Conservation (phyloP, 768 basidiomycete genomes). For the Phylloporus sp. region DNA sequence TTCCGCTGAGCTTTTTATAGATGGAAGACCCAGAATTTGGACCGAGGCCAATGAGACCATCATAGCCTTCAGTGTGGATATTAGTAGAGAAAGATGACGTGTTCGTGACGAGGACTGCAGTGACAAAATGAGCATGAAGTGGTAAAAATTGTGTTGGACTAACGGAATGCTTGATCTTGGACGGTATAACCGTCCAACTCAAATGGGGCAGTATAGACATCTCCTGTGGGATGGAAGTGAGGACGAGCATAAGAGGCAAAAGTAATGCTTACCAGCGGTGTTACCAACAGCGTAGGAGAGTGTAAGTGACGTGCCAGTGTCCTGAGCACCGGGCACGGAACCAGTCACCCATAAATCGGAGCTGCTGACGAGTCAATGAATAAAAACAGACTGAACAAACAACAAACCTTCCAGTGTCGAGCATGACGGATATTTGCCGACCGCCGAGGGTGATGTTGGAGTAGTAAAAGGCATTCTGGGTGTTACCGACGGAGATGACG, state of each 20-base stretch:
- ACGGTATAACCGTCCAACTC: slow-evolving; percentile 56
- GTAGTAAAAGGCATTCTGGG: slow-evolving; percentile 70
- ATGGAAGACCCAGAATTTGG: slow-evolving; percentile 69
- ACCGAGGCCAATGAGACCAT: slow-evolving; percentile 76
- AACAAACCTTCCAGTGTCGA: slow-evolving; percentile 73
- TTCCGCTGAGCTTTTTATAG: slow-evolving; percentile 47
- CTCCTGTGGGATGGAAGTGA: slow-evolving; percentile 36
- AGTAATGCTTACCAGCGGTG: slow-evolving; percentile 46
- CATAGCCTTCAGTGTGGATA: slow-evolving; percentile 57
- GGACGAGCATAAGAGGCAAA: background rate
- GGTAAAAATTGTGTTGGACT: slow-evolving; percentile 21
- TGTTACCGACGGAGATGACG: slow-evolving; percentile 53
- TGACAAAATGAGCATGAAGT: background rate
- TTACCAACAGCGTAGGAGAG: slow-evolving; percentile 68
- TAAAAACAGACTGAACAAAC: background rate
- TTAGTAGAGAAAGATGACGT: slow-evolving; percentile 61
- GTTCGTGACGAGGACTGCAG: slow-evolving; percentile 58
- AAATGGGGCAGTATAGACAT: slow-evolving; percentile 50
- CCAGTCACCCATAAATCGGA: slow-evolving; percentile 74
- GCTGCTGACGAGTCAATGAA: slow-evolving; percentile 33
- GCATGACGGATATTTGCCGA: slow-evolving; percentile 50
- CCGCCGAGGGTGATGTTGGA: slow-evolving; percentile 69
- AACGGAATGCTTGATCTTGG: slow-evolving; percentile 64
- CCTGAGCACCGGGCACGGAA: slow-evolving; percentile 44
- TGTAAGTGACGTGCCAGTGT: slow-evolving; percentile 53